Evolutionary conservation across 2,329 filamentous ascomycete genomes (phyloP).

Genomic region (Helotiales sp.): DNA sequence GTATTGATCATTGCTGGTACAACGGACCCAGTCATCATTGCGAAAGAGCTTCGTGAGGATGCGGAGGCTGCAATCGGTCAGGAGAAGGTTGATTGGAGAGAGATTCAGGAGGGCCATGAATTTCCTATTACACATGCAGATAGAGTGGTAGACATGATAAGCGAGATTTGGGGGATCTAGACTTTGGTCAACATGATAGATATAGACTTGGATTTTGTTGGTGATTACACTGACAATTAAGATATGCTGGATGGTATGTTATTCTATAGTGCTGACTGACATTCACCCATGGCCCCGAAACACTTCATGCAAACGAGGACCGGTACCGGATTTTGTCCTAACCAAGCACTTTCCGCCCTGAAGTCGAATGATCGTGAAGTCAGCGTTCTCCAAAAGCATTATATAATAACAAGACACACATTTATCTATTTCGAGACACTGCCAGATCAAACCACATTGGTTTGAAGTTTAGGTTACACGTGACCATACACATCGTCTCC

Average conservation of each 20-base stretch:
- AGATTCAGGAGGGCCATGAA: conserved; percentile 58
- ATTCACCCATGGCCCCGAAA: background rate
- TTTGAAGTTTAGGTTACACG: no score
- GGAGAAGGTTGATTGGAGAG: conserved; percentile 49
- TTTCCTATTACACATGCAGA: conserved; percentile 59
- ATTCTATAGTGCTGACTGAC: background rate
- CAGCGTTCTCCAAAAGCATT: no score
- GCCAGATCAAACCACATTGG: no score
- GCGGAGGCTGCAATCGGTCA: conserved; percentile 26
- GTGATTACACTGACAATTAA: background rate
- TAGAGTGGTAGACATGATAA: conserved; percentile 47
- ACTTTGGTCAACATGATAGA: background rate
- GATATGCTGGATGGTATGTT: background rate
- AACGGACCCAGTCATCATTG: conserved; percentile 53
- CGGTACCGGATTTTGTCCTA: no score
- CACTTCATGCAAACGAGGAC: background rate
- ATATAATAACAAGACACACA: no score
- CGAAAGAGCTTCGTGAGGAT: conserved; percentile 39
- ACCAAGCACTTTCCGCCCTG: background rate
- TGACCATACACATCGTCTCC: no score
- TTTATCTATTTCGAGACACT: no score
- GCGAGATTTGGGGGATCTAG: conserved; percentile 37
- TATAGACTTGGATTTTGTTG: background rate
- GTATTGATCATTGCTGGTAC: conserved; percentile 47
- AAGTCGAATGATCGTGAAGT: background rate